A percentile compares a stretch with the other conserved stretches of the same genome.
Evolutionary conservation across 208 protist genomes (phyloP).

Genomic region (Balamuthia mandrillaris): DNA sequence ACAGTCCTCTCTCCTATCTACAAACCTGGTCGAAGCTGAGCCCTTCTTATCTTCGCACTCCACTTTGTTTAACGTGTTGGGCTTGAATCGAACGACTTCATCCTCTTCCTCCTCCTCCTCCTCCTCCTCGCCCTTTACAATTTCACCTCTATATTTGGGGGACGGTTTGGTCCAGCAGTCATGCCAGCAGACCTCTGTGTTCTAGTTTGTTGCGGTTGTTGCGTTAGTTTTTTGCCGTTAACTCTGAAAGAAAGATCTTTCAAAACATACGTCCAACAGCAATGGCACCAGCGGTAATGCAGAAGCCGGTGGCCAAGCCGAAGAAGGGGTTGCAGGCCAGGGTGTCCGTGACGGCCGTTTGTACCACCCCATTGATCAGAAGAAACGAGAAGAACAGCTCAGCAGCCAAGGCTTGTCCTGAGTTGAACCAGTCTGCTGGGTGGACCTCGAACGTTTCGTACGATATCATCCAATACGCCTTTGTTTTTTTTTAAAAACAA

Average conservation of each 20-base stretch:
- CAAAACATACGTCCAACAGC: constrained; percentile 1
- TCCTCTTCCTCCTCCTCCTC: too few relatives aligned
- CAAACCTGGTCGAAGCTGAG: too few relatives aligned
- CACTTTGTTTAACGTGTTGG: too few relatives aligned
- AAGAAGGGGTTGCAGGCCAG: constrained; percentile 28
- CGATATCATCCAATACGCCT: not conserved
- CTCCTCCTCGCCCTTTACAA: not conserved
- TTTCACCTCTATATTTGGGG: not conserved
- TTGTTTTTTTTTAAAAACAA: too few relatives aligned
- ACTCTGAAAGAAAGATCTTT: too few relatives aligned
- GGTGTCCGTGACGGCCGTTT: constrained; percentile 1
- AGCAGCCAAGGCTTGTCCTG: not conserved
- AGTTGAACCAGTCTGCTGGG: not conserved
- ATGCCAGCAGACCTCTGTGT: not conserved
- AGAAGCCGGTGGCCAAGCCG: constrained; percentile 23
- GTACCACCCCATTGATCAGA: constrained; percentile 11
- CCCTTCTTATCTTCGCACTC: too few relatives aligned
- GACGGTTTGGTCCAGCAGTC: constrained; percentile 3
- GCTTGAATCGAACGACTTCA: too few relatives aligned
- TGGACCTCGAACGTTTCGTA: constrained; percentile 8
- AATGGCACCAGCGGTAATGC: not conserved
- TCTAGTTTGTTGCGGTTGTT: too few relatives aligned
- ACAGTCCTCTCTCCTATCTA: too few relatives aligned
- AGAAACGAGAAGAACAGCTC: constrained; percentile 32
- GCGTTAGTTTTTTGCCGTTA: too few relatives aligned